phyloP scores from a whole-genome alignment of 1,284 basidiomycete genomes.

The Cryptococcus depauperatus region DNA sequence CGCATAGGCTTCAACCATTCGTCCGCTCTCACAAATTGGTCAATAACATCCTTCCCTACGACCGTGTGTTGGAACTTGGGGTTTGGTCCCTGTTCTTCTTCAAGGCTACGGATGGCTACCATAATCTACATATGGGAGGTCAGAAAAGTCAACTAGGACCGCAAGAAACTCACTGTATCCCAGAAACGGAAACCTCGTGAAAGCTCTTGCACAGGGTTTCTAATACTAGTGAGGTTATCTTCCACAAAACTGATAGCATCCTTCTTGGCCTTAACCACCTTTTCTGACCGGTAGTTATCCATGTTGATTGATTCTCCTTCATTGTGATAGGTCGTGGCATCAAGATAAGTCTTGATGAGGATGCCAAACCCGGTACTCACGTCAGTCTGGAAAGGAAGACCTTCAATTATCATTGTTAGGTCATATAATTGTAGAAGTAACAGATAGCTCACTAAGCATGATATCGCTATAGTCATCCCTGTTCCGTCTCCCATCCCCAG shows the following conservation, averaged over 20 bases:
- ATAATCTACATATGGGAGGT: conserved; percentile 52
- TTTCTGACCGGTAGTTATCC: conserved; percentile 56
- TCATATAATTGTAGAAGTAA: conserved; percentile 1
- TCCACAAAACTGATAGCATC: conserved; percentile 86
- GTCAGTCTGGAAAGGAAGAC: conserved; percentile 84
- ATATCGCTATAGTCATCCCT: conserved; percentile 91
- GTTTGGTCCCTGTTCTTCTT: conserved; percentile 65
- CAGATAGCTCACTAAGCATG: conserved; percentile 50
- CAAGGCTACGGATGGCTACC: conserved; percentile 76
- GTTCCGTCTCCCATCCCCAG: conserved; percentile 71
- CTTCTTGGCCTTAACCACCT: conserved; percentile 72
- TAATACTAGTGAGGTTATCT: conserved; percentile 85
- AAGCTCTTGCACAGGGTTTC: conserved; percentile 75
- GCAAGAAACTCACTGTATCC: conserved; percentile 67
- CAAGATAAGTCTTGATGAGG: conserved; percentile 89
- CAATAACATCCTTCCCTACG: conserved; percentile 57
- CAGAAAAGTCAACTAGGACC: neutral
- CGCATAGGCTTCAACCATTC: conserved; percentile 86
- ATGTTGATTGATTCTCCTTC: conserved; percentile 56
- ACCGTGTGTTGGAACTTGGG: conserved; percentile 49
- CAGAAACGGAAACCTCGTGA: conserved; percentile 96
- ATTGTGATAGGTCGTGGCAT: conserved; percentile 73
- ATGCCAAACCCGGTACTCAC: conserved; percentile 98
- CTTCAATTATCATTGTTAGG: conserved; percentile 18
- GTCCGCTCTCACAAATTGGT: conserved; percentile 91